Evolutionary conservation across 1,284 basidiomycete species (phyloP), one percentile per base, ranked within the genome.

Genomic region (Moniliella sp.): DNA sequence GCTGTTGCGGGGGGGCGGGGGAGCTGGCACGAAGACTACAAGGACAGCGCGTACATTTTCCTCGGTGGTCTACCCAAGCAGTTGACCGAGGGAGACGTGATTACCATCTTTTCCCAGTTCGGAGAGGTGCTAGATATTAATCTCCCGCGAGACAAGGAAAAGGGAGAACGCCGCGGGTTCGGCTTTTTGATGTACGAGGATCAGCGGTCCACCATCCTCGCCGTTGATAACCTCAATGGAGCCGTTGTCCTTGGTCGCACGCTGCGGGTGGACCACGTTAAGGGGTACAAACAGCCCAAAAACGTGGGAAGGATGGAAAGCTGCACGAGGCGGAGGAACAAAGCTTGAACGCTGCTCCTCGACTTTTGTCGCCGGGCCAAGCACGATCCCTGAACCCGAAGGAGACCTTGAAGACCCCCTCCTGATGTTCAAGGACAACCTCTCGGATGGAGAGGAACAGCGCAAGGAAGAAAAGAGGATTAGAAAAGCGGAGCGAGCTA

Each of bases 161-260:
- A 19, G 12, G 31, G 81, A 18, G 84, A 84, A 58, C 68, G 75
- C 3, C 73, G 69, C 48, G 91, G 91, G 0, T 99, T 97, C 57
- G 86, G 74, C 2, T 99, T 94, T 64, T 66, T 97, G 40, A 94
- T 97, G 86, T 99, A 94, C 62, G 81, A 91, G 63, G 84, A 99
- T 64, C 91, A 99, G 63, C 72, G 82, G 28, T 86, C 80, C 35
- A 99, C 91, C 3, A 65, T 94, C 32, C 69, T 99, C 23, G 91
- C 91, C 4, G 88, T 99, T 42, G 91, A 99, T 65, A 99, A 97
- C 64, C 71, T 99, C 62, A 94, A 93, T 55, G 91, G 91, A 18
- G 78, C 83, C 25, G 73, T 75, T 44, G 76, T 97, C 25, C 65
- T 93, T 16, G 82, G 78, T 4, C 69, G 75, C 48, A 88, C 75